Base-by-base conservation (phyloP, 2,329 filamentous ascomycete species). In the Fusarium irregulare region DNA sequence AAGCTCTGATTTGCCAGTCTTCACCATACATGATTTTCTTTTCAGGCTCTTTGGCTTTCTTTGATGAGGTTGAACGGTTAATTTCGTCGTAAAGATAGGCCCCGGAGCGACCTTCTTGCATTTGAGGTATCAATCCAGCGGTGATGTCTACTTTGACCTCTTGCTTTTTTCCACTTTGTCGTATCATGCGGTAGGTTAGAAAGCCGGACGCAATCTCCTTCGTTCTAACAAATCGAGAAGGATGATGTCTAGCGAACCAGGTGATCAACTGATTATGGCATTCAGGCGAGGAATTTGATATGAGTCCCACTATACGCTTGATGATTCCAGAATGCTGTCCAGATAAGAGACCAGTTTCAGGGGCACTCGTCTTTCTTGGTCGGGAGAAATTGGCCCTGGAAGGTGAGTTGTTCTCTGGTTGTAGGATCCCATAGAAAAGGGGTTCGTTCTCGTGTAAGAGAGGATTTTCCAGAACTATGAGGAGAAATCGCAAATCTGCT, bases 1-100 rank as follows among this genome's bases (percentile, higher is more conserved):
- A 92, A 13, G 92, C 92, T 77, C 89, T 92, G 60, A 97, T 88
- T 78, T 97, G 94, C 94, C 94, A 98, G 76, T 97, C 94, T 62
- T 95, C 92, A 21, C 86, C 85, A 77, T 96, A 97, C 0, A 89
- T 81, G 3, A 89, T 84, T 66, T 84, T 84, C 71, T 87, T 88
- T 10, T 85, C 80, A 30, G 85, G 83, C 32, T 87, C 85, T 56
- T 87, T 87, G 21, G 83, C 78, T 75, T 86, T 88, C 76, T 87
- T 89, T 13, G 83, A 80, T 4, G 83, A 75, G 37, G 83, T 80
- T 21, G 83, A 80, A 46, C 85, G 79, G 21, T 86, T 90, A 20
- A 97, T 85, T n/a, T 92, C 92, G 34, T 93, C 92, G 76, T 96
- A 92, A 7, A 97, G 83, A 65, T 92, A 90, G 4, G 91, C 91